These are phyloP conservation scores for Podaxis sp. DNA, from an alignment of 768 basidiomycete species.

Conservation along the genomic window DNA sequence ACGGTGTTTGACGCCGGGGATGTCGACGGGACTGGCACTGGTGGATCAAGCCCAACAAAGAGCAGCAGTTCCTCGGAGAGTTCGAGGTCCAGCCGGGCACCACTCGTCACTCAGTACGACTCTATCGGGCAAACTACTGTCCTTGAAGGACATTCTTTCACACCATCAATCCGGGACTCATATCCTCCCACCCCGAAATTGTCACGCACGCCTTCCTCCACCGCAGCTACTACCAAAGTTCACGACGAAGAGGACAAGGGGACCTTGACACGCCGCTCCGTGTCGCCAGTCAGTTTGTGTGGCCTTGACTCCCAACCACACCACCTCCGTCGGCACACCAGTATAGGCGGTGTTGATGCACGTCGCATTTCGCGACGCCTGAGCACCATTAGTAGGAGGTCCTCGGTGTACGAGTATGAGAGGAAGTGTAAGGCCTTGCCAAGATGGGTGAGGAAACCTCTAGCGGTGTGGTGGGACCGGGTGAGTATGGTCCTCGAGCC, in stretches of 20 bases:
- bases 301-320: neutral
- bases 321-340: neutral
- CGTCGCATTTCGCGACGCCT: constrained; percentile 12
- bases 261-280: neutral
- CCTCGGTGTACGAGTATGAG: constrained; percentile 40
- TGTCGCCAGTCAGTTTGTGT: neutral
- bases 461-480: constrained; percentile 67
- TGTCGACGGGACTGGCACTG: constrained; percentile 19
- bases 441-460: constrained; percentile 48
- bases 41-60: constrained; percentile 9
- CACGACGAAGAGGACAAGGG: neutral
- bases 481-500: constrained; percentile 67
- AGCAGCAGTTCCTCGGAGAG: neutral
- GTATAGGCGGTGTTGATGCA: neutral
- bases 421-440: constrained; percentile 44
- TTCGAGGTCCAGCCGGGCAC: neutral
- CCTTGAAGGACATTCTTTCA: constrained; percentile 8
- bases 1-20: constrained; percentile 30
- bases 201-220: neutral
- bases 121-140: neutral
- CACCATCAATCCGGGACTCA: neutral
- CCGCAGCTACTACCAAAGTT: neutral
- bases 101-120: constrained; percentile 6
- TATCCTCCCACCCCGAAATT: neutral
- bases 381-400: constrained; percentile 23